A percentile compares a stretch with the other conserved stretches of the same genome.
phyloP scores from a whole-genome alignment of 73 alveolate species.

The Paramecium sexaurelia region DNA sequence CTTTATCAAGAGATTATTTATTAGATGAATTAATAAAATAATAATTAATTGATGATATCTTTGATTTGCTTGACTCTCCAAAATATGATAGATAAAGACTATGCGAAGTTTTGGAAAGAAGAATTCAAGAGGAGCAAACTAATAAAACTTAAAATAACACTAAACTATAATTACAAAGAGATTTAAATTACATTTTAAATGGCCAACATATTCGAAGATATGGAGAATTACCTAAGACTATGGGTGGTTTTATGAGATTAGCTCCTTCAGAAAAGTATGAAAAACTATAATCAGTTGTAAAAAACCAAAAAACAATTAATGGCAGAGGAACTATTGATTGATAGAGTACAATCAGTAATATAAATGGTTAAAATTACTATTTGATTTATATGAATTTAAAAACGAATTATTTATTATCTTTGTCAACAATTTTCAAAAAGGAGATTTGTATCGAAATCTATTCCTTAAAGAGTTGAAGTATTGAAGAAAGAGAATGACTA shows the following conservation, averaged over 20 bases:
- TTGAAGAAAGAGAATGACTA: too few relatives aligned
- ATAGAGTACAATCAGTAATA: not conserved
- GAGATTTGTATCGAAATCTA: too few relatives aligned
- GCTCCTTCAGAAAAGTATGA: conserved; percentile 53
- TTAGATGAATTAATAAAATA: conserved; percentile 92
- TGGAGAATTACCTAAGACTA: conserved; percentile 86
- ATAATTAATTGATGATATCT: conserved; percentile 90
- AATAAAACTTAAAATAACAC: conserved; percentile 75
- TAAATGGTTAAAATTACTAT: not conserved
- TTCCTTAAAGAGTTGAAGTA: too few relatives aligned
- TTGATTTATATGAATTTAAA: not conserved
- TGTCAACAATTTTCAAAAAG: too few relatives aligned
- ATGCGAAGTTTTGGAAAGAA: conserved; percentile 88
- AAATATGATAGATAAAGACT: conserved; percentile 87
- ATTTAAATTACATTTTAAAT: conserved; percentile 87
- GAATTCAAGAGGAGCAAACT: conserved; percentile 82
- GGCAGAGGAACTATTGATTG: conserved; percentile 56
- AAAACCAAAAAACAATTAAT: not conserved
- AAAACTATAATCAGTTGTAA: not conserved
- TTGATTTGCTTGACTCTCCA: conserved; percentile 89
- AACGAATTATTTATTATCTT: too few relatives aligned
- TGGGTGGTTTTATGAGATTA: conserved; percentile 37
- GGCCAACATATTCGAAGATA: conserved; percentile 86
- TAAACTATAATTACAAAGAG: conserved; percentile 82
- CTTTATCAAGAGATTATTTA: conserved; percentile 88